Evolutionary conservation across 1,284 basidiomycete genomes (phyloP), one percentile per base, ranked within the genome.

Genomic region (Boletus holoroseus): DNA sequence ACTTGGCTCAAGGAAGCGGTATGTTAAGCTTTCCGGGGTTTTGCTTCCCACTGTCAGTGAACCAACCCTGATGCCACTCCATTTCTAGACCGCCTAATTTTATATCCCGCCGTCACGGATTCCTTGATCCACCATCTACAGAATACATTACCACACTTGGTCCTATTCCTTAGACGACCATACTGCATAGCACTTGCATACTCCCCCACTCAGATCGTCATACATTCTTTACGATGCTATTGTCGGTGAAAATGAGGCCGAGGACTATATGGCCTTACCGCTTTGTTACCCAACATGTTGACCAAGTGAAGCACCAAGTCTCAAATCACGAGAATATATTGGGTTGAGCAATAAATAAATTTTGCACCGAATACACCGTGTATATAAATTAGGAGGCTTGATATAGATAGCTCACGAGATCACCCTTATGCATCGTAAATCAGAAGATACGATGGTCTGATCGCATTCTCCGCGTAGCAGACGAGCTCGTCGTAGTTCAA

Each of bases 1-100:
- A 81, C 89, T 44, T 82, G 76, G 68, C 74, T 92, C 62, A 88
- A 88, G 76, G 79, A 85, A 47, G 68, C 78, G 55, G 87, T 88
- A 66, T 55, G 78, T 66, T 11, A 27, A 13, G 2, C 15, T 32
- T 43, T 39, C 13, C 1, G 0, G 7, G 7, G 30, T 36, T 43
- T 46, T 5, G 0, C 6, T 42, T 44, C 20, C 30, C 30, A 22
- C 27, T 16, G 22, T 26, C 11, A n/a, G 31, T 7, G 32, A n/a
- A 9, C 2, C 30, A 9, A 34, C 32, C 5, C 31, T 22, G n/a
- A 62, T 27, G 6, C 11, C 2, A 0, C 18, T 35, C 1, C 12
- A 18, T 39, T 44, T 26, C n/a, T 30, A 66, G 66, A 60, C 62
- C 1, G 50, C 62, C 45, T 68, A 59, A 57, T 55, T 46, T 55